Percentiles rank a stretch among this genome's conserved stretches.
Evolutionary conservation across 2,329 filamentous ascomycete genomes (phyloP).

Genomic region (Trichoderma semiorbis): DNA sequence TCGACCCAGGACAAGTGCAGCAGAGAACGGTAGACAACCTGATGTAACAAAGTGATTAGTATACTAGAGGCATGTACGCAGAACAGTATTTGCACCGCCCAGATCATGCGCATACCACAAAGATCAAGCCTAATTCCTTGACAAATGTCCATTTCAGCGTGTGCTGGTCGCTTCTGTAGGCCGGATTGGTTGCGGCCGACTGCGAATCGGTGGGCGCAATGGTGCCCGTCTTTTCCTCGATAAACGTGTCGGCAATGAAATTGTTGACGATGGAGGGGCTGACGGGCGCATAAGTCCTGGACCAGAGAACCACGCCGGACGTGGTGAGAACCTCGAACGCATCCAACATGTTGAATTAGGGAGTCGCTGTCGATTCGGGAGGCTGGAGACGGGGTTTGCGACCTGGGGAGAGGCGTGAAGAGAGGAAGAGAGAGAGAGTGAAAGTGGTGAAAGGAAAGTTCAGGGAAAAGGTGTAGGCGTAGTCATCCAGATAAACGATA

Average conservation of each 20-base stretch:
- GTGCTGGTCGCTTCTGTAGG: conserved; percentile 88
- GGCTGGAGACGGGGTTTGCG: neutral
- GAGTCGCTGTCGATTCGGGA: neutral
- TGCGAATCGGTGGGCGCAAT: conserved; percentile 57
- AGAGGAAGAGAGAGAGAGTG: neutral
- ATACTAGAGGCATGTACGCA: conserved; percentile 3
- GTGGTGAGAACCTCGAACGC: conserved; percentile 95
- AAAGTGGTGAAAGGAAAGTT: neutral
- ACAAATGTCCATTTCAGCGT: conserved; percentile 90
- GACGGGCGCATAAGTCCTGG: conserved; percentile 76
- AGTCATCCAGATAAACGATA: conserved; percentile 2
- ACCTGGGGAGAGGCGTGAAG: neutral
- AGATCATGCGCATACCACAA: conserved; percentile 61
- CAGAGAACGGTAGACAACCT: conserved; percentile 96
- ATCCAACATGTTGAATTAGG: conserved; percentile 69
- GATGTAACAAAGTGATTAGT: conserved; percentile 22
- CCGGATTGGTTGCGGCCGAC: conserved; percentile 62
- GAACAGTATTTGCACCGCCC: conserved; percentile 11
- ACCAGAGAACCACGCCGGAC: conserved; percentile 96
- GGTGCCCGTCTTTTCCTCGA: conserved; percentile 78
- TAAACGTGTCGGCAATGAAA: conserved; percentile 95
- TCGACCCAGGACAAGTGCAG: conserved; percentile 96
- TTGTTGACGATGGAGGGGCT: conserved; percentile 84
- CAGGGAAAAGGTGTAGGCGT: neutral
- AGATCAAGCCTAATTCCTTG: conserved; percentile 92